Percentiles rank a stretch among this genome's conserved stretches.
Conservation (phyloP, 495 filamentous ascomycete genomes). For the Trypethelium eluteriae region DNA sequence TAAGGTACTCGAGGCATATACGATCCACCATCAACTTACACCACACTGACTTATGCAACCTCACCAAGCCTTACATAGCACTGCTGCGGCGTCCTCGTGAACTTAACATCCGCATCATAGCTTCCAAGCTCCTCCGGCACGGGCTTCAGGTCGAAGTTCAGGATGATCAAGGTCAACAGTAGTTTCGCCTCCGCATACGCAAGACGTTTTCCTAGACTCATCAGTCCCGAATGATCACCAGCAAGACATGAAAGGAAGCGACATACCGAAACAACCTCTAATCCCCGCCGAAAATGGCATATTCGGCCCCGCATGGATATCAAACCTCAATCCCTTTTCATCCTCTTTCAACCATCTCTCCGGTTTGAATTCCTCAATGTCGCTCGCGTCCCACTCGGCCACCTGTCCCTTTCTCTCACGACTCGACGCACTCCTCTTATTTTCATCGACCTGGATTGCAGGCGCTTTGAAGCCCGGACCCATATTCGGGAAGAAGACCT, state of each 20-base stretch:
- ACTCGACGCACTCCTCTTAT: slow-evolving; percentile 9
- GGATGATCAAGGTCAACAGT: slow-evolving; percentile 10
- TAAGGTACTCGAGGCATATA: too few relatives aligned
- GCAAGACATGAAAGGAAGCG: not conserved
- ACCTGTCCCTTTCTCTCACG: slow-evolving; percentile 5
- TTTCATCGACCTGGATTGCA: slow-evolving; percentile 9
- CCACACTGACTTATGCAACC: not conserved
- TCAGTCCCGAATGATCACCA: not conserved
- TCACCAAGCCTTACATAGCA: slow-evolving; percentile 15
- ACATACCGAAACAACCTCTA: slow-evolving; percentile 17
- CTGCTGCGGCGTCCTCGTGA: slow-evolving; percentile 17
- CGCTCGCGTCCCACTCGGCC: slow-evolving; percentile 4
- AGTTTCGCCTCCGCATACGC: slow-evolving; percentile 16
- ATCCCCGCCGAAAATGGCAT: slow-evolving; percentile 16
- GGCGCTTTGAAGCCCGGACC: slow-evolving; percentile 11
- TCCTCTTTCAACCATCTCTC: slow-evolving; percentile 18
- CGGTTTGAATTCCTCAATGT: slow-evolving; percentile 14
- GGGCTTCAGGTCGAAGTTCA: slow-evolving; percentile 15
- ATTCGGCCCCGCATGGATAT: slow-evolving; percentile 13
- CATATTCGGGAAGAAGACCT: slow-evolving; percentile 15
- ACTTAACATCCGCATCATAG: slow-evolving; percentile 5
- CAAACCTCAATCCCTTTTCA: slow-evolving; percentile 14
- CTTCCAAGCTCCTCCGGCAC: not conserved
- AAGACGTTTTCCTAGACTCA: slow-evolving; percentile 11
- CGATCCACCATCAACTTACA: not conserved